These are phyloP conservation scores for Trichoderma sp. DNA, from an alignment of 2,329 filamentous ascomycete species.

Conservation along the genomic window DNA sequence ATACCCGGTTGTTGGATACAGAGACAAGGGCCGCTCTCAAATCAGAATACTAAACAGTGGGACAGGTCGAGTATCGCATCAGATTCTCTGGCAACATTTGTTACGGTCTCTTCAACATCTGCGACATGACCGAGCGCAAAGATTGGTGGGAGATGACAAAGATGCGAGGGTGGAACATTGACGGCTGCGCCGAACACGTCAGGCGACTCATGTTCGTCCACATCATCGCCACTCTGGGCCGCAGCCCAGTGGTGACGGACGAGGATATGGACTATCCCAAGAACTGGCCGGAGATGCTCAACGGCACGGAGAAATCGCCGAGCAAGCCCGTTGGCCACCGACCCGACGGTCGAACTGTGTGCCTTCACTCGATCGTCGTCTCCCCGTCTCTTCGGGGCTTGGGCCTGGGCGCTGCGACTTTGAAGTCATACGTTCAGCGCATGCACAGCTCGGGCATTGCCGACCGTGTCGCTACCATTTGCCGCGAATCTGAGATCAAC, in stretches of 20 bases:
- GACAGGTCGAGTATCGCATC: constrained; percentile 33
- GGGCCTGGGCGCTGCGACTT: constrained; percentile 68
- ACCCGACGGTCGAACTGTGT: constrained; percentile 69
- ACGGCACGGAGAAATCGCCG: constrained; percentile 38
- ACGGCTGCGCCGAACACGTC: constrained; percentile 41
- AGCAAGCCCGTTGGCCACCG: constrained; percentile 62
- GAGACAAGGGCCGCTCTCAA: background rate
- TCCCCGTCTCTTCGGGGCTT: constrained; percentile 70
- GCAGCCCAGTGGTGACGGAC: constrained; percentile 63
- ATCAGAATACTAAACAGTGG: background rate
- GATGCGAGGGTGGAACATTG: constrained; percentile 51
- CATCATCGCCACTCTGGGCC: constrained; percentile 70
- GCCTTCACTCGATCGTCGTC: constrained; percentile 78
- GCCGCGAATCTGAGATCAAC: constrained; percentile 66
- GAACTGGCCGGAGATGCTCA: constrained; percentile 51
- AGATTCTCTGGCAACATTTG: constrained; percentile 57
- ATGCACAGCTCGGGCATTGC: constrained; percentile 68
- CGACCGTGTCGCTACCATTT: constrained; percentile 71
- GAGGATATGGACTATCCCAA: constrained; percentile 70
- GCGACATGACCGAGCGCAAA: constrained; percentile 44
- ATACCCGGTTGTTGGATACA: background rate
- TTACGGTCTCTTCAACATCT: constrained; percentile 74
- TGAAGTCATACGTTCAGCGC: constrained; percentile 74
- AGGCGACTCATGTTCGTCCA: constrained; percentile 68
- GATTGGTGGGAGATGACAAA: constrained; percentile 51